Evolutionary conservation across 2,329 filamentous ascomycete species (phyloP), one percentile per base, ranked within the genome.

Genomic region (Ophiostoma quercus): DNA sequence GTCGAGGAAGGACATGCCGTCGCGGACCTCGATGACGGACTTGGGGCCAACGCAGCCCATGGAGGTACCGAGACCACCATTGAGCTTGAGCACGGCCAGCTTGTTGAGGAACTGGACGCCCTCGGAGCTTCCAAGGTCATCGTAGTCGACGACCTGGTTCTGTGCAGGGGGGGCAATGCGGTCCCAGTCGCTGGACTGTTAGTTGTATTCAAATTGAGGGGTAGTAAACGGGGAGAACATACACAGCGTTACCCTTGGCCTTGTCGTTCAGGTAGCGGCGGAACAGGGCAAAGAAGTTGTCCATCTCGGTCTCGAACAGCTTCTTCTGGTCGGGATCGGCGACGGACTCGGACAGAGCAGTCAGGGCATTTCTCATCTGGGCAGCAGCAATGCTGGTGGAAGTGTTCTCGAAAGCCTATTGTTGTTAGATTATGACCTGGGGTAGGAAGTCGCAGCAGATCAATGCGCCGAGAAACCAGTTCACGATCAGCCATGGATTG

Each of bases 231-330:
- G 16, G 6, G 43, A 47, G 71, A 71, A 81, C 87, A 74, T 85
- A 90, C 87, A 95, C 88, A 68, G 88, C 88, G 80, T 95, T 97
- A 80, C 94, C 94, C 88, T 98, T 98, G 78, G 95, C 94, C 86
- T 97, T 97, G 84, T 98, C 95, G 80, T 97, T 97, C 74, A 99
- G 85, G 83, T 97, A 99, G 82, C 95, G 89, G 79, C 95, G 91
- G 90, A 99, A 99, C 73, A 99, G 90, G 72, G 93, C 90, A 79
- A 99, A 99, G 87, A 99, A 99, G 89, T 99, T 99, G 88, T 99
- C 95, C 94, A 97, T 98, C 84, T 99, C 94, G 4, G 94, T 96
- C 84, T 98, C 94, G 81, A 98, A 98, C 75, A 96, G 88, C 92
- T 97, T 94, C 82, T 92, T 92, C 79, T 91, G 82, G 73, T 88